Conservation (phyloP, 345 rosid genomes). For the Arabidopsis arenosa region DNA sequence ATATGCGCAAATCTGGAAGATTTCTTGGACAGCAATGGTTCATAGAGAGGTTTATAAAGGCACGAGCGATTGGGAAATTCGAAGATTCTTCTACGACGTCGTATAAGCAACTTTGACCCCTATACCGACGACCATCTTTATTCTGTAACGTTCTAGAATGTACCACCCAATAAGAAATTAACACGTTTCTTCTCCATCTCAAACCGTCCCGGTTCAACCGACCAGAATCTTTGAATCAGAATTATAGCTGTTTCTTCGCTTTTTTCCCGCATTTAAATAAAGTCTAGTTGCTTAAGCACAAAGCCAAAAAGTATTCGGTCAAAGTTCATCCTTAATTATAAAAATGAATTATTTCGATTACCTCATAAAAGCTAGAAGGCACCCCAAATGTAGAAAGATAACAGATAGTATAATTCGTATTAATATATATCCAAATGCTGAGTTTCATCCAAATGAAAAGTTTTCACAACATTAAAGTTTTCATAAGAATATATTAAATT, state of each 20-base stretch:
- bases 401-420: not conserved
- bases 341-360: no score
- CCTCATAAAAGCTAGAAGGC: no score
- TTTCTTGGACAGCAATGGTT: conserved; percentile 15
- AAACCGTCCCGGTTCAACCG: not conserved
- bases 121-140: not conserved
- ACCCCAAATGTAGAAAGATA: no score
- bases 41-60: conserved; percentile 38
- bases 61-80: not conserved
- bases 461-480: not conserved
- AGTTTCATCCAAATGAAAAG: not conserved
- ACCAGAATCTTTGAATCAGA: not conserved
- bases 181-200: not conserved
- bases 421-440: not conserved
- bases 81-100: not conserved
- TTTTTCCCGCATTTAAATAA: not conserved
- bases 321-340: not conserved
- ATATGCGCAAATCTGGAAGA: conserved; percentile 6
- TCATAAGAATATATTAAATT: no score
- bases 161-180: not conserved
- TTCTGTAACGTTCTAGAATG: not conserved
- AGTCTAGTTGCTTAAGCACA: not conserved
- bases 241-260: not conserved
- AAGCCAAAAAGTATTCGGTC: not conserved
- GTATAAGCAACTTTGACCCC: not conserved